phyloP scores from a whole-genome alignment of 2,329 filamentous ascomycete species.

The Uncinocarpus reesii region DNA sequence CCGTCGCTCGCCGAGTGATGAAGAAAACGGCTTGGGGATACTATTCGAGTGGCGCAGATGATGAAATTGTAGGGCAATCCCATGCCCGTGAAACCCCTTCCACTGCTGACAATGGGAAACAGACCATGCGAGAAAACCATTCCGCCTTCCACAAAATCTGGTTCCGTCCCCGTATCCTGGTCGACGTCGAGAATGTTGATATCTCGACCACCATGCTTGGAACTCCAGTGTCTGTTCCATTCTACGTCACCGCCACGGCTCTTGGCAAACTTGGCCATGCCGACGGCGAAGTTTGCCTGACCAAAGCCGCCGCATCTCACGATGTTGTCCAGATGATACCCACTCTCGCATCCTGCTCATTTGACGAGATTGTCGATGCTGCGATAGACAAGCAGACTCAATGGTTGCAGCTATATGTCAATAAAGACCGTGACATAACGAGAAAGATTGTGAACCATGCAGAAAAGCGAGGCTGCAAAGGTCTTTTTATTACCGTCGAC shows the following conservation, averaged over 20 bases:
- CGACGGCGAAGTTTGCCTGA: conserved; percentile 88
- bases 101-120: background rate
- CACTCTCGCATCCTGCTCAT: conserved; percentile 89
- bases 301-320: conserved; percentile 71
- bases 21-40: conserved; percentile 97
- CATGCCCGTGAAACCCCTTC: background rate
- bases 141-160: conserved; percentile 92
- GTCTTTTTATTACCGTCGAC: conserved; percentile 96
- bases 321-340: conserved; percentile 97
- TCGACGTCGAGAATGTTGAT: conserved; percentile 82
- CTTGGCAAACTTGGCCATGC: conserved; percentile 89
- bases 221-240: conserved; percentile 69
- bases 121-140: conserved; percentile 95
- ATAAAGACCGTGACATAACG: conserved; percentile 88
- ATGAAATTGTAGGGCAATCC: conserved; percentile 59
- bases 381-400: conserved; percentile 69
- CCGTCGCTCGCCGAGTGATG: conserved; percentile 81
- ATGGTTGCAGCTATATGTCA: conserved; percentile 96
- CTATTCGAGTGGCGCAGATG: conserved; percentile 86
- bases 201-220: conserved; percentile 89
- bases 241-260: conserved; percentile 94
- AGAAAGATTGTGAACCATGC: conserved; percentile 84
- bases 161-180: conserved; percentile 83
- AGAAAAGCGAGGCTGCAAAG: conserved; percentile 83
- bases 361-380: conserved; percentile 93